Evolutionary conservation across 768 basidiomycete genomes (phyloP).

Genomic region (Psilocybe azurescens): DNA sequence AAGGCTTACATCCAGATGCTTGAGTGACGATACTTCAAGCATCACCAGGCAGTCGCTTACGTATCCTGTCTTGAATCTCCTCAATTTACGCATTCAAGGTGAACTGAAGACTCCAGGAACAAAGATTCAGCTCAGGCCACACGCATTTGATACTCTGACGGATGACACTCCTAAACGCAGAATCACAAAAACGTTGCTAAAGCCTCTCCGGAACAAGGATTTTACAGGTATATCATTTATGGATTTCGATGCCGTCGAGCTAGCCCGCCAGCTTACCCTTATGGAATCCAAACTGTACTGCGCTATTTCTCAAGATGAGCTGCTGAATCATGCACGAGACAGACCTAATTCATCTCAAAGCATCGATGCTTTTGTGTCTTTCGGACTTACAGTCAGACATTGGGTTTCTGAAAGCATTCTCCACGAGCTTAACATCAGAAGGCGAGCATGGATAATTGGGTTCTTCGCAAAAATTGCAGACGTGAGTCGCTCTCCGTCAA

Average conservation of each 20-base stretch:
- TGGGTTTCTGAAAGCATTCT: slow-evolving; percentile 2
- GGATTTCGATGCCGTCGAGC: slow-evolving; percentile 1
- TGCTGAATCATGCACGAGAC: background rate
- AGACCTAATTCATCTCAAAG: background rate
- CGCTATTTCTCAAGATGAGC: background rate
- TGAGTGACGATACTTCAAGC: background rate
- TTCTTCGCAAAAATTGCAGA: background rate
- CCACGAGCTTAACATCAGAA: background rate
- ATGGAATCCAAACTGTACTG: background rate
- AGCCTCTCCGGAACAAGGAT: background rate
- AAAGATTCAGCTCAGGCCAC: background rate
- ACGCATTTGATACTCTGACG: background rate
- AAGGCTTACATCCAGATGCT: background rate
- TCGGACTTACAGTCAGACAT: background rate
- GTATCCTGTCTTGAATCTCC: background rate
- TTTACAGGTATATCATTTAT: background rate
- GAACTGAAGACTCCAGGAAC: background rate
- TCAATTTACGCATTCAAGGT: background rate
- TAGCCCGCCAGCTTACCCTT: background rate
- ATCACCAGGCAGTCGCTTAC: background rate
- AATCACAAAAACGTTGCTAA: background rate
- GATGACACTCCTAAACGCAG: background rate
- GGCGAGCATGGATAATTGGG: background rate
- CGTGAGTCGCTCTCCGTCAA: background rate
- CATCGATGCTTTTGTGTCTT: background rate